Conservation (phyloP, 345 rosid genomes). For the Eucalyptus shirleyi region DNA sequence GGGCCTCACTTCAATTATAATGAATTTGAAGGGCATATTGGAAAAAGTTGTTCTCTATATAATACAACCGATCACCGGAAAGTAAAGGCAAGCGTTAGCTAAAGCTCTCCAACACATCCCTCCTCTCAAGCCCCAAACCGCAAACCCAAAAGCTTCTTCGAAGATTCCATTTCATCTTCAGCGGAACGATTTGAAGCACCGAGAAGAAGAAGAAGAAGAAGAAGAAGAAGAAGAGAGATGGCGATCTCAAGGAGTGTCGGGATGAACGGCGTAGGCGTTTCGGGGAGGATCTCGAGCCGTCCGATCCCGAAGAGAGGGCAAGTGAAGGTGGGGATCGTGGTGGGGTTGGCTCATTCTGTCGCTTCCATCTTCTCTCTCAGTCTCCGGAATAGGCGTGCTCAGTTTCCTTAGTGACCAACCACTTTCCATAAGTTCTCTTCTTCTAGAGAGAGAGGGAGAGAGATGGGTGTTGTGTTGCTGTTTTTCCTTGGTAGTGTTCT, state of each 20-base stretch:
- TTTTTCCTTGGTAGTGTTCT: neutral
- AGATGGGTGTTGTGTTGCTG: neutral
- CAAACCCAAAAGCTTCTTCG: neutral
- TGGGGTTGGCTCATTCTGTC: slow-evolving; percentile 35
- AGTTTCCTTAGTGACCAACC: neutral
- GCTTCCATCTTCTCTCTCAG: slow-evolving; percentile 21
- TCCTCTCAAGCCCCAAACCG: neutral
- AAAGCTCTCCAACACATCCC: neutral
- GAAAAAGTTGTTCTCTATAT: neutral
- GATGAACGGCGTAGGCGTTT: neutral
- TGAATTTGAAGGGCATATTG: neutral
- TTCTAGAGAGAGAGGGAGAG: neutral
- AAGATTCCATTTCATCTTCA: neutral
- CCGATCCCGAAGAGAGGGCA: slow-evolving; percentile 39
- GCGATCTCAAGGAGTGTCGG: neutral
- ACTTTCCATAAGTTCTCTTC: neutral
- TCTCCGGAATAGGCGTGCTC: neutral
- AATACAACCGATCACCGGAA: neutral
- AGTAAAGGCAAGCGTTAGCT: neutral
- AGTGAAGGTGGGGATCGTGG: slow-evolving; percentile 25
- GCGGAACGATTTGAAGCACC: neutral
- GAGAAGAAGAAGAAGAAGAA: neutral
- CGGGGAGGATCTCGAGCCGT: neutral
- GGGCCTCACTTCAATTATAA: neutral
- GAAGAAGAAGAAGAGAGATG: neutral